These are phyloP conservation scores for Nectriaceae sp. DNA, from an alignment of 2,329 filamentous ascomycete genomes.

Conservation along the genomic window DNA sequence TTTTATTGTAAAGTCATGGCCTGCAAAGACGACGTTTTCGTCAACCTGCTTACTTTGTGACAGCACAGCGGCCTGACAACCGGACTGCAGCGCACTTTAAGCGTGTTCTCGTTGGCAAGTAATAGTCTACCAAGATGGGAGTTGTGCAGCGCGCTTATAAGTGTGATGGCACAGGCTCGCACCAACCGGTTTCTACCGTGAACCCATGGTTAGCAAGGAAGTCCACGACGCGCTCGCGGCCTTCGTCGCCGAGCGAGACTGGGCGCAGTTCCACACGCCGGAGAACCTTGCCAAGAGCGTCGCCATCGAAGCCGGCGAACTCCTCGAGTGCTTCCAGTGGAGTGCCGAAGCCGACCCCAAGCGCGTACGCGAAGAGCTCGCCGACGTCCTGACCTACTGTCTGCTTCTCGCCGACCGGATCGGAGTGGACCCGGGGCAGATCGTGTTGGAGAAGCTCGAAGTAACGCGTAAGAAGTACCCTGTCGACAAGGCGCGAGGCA, in stretches of 20 bases:
- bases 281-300: slow-evolving; percentile 10
- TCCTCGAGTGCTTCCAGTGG: slow-evolving; percentile 10
- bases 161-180: no score
- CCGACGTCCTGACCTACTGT: slow-evolving; percentile 9
- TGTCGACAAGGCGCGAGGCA: neutral
- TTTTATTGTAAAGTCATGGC: no score
- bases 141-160: no score
- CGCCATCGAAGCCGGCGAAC: slow-evolving; percentile 9
- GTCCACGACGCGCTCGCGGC: slow-evolving; percentile 7
- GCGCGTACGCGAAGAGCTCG: slow-evolving; percentile 8
- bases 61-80: no score
- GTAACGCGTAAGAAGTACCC: slow-evolving; percentile 2
- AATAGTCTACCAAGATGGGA: no score
- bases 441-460: slow-evolving; percentile 6
- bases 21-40: no score
- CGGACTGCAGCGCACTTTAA: no score
- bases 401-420: slow-evolving; percentile 5
- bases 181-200: no score
- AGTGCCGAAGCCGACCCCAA: slow-evolving; percentile 7
- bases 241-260: slow-evolving; percentile 9
- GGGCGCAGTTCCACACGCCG: slow-evolving; percentile 10
- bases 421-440: slow-evolving; percentile 1
- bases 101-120: no score
- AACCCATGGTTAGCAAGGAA: slow-evolving; percentile 6
- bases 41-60: no score